Base-by-base conservation (phyloP, 176 grass and related monocot genomes). In the Hordeum marinum region DNA sequence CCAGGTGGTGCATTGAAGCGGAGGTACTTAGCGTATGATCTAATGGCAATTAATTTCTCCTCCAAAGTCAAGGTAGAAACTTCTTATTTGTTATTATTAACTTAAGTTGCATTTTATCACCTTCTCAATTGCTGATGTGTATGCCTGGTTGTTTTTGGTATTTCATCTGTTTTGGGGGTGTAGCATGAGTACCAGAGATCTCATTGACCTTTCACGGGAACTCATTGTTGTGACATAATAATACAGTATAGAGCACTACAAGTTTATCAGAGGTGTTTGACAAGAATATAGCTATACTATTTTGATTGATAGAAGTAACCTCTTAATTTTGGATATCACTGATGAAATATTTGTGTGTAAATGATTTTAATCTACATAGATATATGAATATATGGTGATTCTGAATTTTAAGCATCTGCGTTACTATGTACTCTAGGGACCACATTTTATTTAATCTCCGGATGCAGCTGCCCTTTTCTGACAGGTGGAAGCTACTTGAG, bases 401-500 rank as follows among this genome's bases (percentile, higher is more conserved):
- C 32, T 7, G 64, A 67, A 85, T 10, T 65, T 84, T 80, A 50
- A 79, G 54, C 3, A 37, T 52, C 58, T 68, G 42, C n/a, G n/a
- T 23, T 70, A 52, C 32, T 78, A 32, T 77, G 54, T 24, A 77
- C 52, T 77, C 32, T 58, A 77, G 52, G 59, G 10, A 13, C 24
- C 8, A 9, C 45, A 9, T 11, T 75, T 54, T 52, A 52, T 75
- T 75, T 54, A 32, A 76, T 85, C 75, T 88, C 40, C 36, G 74
- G 75, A 75, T 83, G 86, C 79, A 99, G 96, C 80, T 94, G 82
- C 96, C 96, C 2, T 98, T 98, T 80, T 92, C 96, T 73, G 96
- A 98, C 52, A 94, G 96, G 70, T 98, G 96, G 96, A 96, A 90
- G 78, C 87, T 96, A 80, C 91, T 99, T 31, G 96, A 99, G 84